A percentile compares a stretch with the other conserved stretches of the same genome.
These are phyloP conservation scores for Setomelanomma holmii DNA, from an alignment of 2,329 filamentous ascomycete species.

Conservation along the genomic window DNA sequence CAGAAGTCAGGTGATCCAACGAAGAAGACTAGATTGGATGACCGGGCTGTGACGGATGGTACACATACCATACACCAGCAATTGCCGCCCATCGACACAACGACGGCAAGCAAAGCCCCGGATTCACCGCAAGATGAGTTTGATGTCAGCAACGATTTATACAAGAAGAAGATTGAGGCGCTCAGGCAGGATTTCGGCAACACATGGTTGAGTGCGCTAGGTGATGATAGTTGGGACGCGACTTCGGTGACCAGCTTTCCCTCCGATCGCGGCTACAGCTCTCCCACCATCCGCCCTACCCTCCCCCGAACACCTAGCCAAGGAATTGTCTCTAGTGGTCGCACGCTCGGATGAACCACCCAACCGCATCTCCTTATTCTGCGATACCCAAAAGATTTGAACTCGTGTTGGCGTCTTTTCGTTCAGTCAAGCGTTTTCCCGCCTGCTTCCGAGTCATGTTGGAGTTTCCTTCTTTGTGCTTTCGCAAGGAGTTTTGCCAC, in stretches of 20 bases:
- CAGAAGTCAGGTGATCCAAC: conserved; percentile 37
- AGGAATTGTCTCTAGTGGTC: conserved; percentile 48
- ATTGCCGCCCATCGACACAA: conserved; percentile 42
- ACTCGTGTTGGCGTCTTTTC: conserved; percentile 14
- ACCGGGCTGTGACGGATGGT: conserved; percentile 25
- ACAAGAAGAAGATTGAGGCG: conserved; percentile 86
- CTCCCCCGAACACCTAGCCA: conserved; percentile 46
- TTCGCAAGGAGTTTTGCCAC: conserved; percentile 45
- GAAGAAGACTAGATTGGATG: conserved; percentile 32
- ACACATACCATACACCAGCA: conserved; percentile 35
- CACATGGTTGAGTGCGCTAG: conserved; percentile 84
- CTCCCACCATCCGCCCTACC: conserved; percentile 41
- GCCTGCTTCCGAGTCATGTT: background rate
- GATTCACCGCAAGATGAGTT: conserved; percentile 56
- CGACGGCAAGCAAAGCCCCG: conserved; percentile 24
- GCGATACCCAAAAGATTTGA: conserved; percentile 47
- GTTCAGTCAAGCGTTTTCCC: conserved; percentile 7
- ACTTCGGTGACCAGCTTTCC: conserved; percentile 40
- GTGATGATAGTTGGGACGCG: conserved; percentile 71
- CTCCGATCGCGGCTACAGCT: conserved; percentile 39
- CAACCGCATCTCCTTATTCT: conserved; percentile 31
- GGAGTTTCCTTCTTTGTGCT: conserved; percentile 2
- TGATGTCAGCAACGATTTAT: conserved; percentile 76
- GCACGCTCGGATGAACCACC: conserved; percentile 45
- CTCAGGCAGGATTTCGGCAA: conserved; percentile 85